These are phyloP conservation scores for Sphagnum contortum DNA, from an alignment of 225 moss, liverwort and hornwort species.

Conservation along the genomic window DNA sequence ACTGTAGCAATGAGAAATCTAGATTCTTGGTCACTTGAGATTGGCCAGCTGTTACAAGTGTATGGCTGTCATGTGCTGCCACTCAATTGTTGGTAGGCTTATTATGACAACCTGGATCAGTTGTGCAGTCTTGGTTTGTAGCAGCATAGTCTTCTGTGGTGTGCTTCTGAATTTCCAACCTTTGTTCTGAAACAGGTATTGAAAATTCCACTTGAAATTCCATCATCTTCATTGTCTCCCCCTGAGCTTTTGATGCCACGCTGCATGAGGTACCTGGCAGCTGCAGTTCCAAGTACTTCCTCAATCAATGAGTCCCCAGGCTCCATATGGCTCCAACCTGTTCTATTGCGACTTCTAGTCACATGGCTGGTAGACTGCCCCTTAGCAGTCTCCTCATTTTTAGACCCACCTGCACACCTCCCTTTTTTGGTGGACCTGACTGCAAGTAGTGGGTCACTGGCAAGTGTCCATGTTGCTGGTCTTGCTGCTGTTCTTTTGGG, in stretches of 20 bases:
- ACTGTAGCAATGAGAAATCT: no score
- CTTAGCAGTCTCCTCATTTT: constrained; percentile 65
- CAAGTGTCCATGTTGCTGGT: constrained; percentile 93
- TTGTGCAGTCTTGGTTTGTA: no score
- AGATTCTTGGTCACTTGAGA: no score
- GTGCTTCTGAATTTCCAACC: no score
- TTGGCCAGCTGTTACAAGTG: no score
- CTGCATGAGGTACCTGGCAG: constrained; percentile 90
- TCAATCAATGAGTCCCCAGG: constrained; percentile 39
- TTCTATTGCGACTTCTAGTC: constrained; percentile 82
- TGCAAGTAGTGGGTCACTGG: constrained; percentile 64
- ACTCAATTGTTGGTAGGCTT: no score
- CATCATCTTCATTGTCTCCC: constrained; percentile 53
- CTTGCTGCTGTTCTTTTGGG: constrained; percentile 86
- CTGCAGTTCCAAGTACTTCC: constrained; percentile 51
- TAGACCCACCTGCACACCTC: constrained; percentile 84
- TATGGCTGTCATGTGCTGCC: no score
- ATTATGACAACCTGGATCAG: no score
- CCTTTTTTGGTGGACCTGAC: constrained; percentile 83
- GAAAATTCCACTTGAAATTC: constrained; percentile 79
- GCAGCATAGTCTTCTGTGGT: no score
- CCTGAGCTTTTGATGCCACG: constrained; percentile 90
- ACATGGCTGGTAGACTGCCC: constrained; percentile 96
- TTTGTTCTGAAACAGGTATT: constrained; percentile 39
- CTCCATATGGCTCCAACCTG: constrained; percentile 91